Evolutionary conservation across 2,329 filamentous ascomycete genomes (phyloP).

Genomic region (Fusarium equiseti): DNA sequence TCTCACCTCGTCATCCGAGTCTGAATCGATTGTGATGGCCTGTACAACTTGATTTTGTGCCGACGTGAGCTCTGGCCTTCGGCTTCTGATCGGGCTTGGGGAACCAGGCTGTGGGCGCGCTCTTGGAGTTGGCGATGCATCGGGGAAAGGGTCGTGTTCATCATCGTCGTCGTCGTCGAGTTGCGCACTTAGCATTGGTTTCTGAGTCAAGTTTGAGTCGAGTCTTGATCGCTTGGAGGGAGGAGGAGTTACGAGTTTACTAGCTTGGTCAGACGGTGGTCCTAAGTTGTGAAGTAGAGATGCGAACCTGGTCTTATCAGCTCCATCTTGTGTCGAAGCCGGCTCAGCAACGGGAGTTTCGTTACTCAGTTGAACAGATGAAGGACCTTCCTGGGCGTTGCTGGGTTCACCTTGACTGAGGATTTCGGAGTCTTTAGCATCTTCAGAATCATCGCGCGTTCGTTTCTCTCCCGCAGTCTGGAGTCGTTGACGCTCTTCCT

Average conservation of each 20-base stretch:
- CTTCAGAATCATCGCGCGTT: conserved; percentile 34
- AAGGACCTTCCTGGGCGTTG: background rate
- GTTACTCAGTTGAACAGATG: background rate
- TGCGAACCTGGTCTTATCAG: conserved; percentile 41
- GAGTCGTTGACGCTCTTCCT: conserved; percentile 33
- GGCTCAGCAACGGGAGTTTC: conserved; percentile 25
- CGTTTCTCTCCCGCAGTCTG: conserved; percentile 39
- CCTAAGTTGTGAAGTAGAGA: background rate
- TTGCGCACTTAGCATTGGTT: conserved; percentile 27
- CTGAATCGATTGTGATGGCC: conserved; percentile 48
- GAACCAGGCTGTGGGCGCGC: conserved; percentile 15
- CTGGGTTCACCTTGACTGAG: conserved; percentile 4
- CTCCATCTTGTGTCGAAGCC: conserved; percentile 18
- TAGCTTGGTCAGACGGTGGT: conserved; percentile 38
- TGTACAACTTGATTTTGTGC: conserved; percentile 10
- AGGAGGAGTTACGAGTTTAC: conserved; percentile 53
- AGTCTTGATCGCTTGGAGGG: conserved; percentile 55
- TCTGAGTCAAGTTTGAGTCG: conserved; percentile 40
- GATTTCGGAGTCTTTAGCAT: conserved; percentile 7
- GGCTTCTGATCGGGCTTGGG: conserved; percentile 20
- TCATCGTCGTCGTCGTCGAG: conserved; percentile 15
- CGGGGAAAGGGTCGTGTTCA: conserved; percentile 23
- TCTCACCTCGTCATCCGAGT: conserved; percentile 49
- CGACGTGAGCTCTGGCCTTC: conserved; percentile 8
- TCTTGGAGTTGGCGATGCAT: conserved; percentile 42